Conservation (phyloP, 1,284 basidiomycete genomes). For the Phaffia rhodozyma region DNA sequence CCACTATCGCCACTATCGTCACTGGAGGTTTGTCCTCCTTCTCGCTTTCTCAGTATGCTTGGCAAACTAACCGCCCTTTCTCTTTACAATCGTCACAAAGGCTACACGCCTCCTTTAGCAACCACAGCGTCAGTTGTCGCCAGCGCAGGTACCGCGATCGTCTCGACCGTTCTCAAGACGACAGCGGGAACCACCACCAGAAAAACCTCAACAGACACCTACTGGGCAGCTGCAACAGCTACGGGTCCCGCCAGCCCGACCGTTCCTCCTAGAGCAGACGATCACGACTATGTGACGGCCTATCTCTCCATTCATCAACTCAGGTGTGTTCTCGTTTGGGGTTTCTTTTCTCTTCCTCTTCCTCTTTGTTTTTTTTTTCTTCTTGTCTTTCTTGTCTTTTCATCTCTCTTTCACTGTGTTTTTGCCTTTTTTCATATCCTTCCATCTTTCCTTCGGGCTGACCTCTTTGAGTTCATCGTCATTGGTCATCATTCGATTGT, state of each 20-base stretch:
- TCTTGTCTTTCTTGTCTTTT: not conserved
- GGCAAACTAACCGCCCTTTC: not conserved
- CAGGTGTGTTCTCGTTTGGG: conserved; percentile 24
- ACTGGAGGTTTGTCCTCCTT: not conserved
- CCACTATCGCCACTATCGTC: too few relatives aligned
- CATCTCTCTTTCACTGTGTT: not conserved
- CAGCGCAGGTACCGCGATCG: not conserved
- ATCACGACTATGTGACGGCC: conserved; percentile 27
- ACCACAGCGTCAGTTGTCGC: not conserved
- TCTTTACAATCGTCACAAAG: not conserved
- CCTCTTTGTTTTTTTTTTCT: not conserved
- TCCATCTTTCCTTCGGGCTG: not conserved
- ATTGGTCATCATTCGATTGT: not conserved
- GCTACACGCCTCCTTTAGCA: too few relatives aligned
- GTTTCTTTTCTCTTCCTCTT: not conserved
- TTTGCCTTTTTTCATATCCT: not conserved
- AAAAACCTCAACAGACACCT: not conserved
- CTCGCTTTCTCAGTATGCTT: not conserved
- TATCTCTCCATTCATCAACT: conserved; percentile 33
- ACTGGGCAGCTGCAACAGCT: conserved; percentile 13
- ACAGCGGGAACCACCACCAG: not conserved
- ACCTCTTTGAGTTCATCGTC: not conserved
- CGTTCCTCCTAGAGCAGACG: conserved; percentile 24
- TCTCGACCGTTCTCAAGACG: not conserved
- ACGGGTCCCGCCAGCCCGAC: conserved; percentile 25